Percentiles rank a stretch among this genome's conserved stretches.
These are phyloP conservation scores for Exophiala alcalophila DNA, from an alignment of 2,329 filamentous ascomycete genomes.

Conservation along the genomic window DNA sequence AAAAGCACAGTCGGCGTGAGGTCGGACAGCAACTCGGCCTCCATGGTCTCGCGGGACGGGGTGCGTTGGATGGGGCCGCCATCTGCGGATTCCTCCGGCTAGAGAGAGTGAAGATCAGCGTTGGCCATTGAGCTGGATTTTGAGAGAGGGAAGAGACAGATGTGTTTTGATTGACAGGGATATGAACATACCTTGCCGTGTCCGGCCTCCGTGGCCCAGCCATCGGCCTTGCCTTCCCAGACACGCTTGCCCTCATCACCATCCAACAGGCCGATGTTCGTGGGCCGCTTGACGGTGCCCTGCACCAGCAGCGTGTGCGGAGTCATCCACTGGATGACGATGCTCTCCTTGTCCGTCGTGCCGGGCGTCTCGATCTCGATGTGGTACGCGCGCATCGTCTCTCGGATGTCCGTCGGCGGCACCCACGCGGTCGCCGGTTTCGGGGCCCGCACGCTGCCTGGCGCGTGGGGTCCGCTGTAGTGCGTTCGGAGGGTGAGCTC, in stretches of 20 bases:
- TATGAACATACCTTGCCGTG: constrained; percentile 19
- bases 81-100: constrained; percentile 7
- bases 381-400: constrained; percentile 22
- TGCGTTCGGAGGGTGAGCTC: constrained; percentile 20
- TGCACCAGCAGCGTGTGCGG: constrained; percentile 26
- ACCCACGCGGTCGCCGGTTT: constrained; percentile 10
- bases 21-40: constrained; percentile 19
- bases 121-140: background rate
- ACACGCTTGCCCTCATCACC: constrained; percentile 13
- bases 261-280: constrained; percentile 22
- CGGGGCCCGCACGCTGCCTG: constrained; percentile 15
- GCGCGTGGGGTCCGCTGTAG: constrained; percentile 23
- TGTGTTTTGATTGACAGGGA: background rate
- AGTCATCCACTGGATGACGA: constrained; percentile 24
- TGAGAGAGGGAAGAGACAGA: background rate
- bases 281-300: constrained; percentile 16
- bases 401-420: constrained; percentile 24
- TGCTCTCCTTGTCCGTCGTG: constrained; percentile 20
- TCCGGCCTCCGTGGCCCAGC: constrained; percentile 21
- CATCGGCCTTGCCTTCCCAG: constrained; percentile 24
- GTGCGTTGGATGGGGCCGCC: constrained; percentile 22
- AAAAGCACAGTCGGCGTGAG: constrained; percentile 21
- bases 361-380: constrained; percentile 26
- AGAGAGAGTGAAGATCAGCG: background rate
- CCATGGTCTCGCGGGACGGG: constrained; percentile 22